Percentiles rank a stretch among this genome's conserved stretches.
Evolutionary conservation across 2,329 filamentous ascomycete genomes (phyloP).

Genomic region (Beauveria medogensis): DNA sequence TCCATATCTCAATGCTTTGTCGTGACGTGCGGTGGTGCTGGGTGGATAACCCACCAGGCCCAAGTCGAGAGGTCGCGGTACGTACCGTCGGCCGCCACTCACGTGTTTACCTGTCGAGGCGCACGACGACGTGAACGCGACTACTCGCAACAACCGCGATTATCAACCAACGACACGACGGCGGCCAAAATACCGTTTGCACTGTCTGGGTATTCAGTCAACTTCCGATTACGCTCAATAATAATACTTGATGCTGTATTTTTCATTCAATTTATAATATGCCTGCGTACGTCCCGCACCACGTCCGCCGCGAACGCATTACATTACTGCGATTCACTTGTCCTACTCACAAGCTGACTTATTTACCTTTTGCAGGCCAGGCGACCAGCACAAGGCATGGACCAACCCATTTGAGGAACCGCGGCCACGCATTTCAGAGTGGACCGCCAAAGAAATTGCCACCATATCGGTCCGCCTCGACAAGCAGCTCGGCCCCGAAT

Average conservation of each 20-base stretch:
- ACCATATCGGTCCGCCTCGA: slow-evolving; percentile 80
- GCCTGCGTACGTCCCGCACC: slow-evolving; percentile 34
- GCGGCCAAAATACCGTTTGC: neutral
- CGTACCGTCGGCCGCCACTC: slow-evolving; percentile 2
- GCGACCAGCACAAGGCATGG: slow-evolving; percentile 52
- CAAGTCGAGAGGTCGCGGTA: neutral
- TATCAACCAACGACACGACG: neutral
- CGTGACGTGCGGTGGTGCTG: neutral
- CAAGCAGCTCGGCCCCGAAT: slow-evolving; percentile 92
- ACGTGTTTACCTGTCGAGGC: slow-evolving; percentile 10
- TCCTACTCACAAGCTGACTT: slow-evolving; percentile 5
- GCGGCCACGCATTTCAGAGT: slow-evolving; percentile 62
- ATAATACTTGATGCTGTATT: neutral
- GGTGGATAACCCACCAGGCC: neutral
- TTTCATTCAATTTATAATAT: slow-evolving; percentile 22
- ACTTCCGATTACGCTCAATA: neutral
- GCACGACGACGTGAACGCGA: slow-evolving; percentile 10
- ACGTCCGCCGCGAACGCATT: slow-evolving; percentile 8
- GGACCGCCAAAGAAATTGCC: slow-evolving; percentile 84
- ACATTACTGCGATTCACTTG: slow-evolving; percentile 13
- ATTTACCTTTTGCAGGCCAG: slow-evolving; percentile 41
- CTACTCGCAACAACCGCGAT: slow-evolving; percentile 2
- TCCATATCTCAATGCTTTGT: no score
- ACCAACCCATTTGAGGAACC: slow-evolving; percentile 76
- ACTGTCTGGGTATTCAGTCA: neutral